Percentiles rank a stretch among this genome's conserved stretches.
These are phyloP conservation scores for Vanrija sp. DNA, from an alignment of 1,284 basidiomycete genomes.

Conservation along the genomic window DNA sequence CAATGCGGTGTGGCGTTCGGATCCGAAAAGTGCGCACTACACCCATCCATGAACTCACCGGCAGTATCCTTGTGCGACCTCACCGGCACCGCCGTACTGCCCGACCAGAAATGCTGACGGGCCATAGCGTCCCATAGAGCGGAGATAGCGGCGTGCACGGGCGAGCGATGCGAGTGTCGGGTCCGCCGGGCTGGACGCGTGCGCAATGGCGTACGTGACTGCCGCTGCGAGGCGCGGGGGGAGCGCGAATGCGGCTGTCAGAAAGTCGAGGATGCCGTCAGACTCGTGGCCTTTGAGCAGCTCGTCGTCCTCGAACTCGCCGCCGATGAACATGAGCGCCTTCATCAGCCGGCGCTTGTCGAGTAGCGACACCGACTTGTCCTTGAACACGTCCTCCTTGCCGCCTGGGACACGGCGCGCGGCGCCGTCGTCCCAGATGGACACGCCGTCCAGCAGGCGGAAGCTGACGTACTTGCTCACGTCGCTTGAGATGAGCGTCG, in stretches of 20 bases:
- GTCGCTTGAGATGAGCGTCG: slow-evolving; percentile 74
- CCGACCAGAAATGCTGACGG: slow-evolving; percentile 86
- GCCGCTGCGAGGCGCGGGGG: slow-evolving; percentile 58
- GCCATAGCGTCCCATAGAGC: slow-evolving; percentile 81
- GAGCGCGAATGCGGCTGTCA: slow-evolving; percentile 62
- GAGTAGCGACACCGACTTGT: slow-evolving; percentile 67
- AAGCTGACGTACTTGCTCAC: slow-evolving; percentile 89
- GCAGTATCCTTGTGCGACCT: slow-evolving; percentile 91
- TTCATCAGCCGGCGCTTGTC: slow-evolving; percentile 93
- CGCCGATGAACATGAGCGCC: slow-evolving; percentile 74
- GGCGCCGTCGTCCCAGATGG: slow-evolving; percentile 46
- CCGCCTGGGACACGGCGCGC: slow-evolving; percentile 73
- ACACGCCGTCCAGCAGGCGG: slow-evolving; percentile 73
- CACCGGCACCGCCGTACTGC: slow-evolving; percentile 89
- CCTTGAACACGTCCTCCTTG: slow-evolving; percentile 93
- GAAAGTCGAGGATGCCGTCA: slow-evolving; percentile 59
- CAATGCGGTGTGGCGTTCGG: neutral
- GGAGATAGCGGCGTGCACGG: slow-evolving; percentile 69
- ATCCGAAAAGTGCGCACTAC: neutral
- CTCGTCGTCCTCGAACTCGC: slow-evolving; percentile 63
- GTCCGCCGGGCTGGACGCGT: slow-evolving; percentile 59
- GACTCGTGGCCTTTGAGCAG: slow-evolving; percentile 55
- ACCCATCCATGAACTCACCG: slow-evolving; percentile 36
- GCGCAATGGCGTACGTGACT: slow-evolving; percentile 69
- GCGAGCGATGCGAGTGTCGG: slow-evolving; percentile 60